Evolutionary conservation across 2,329 filamentous ascomycete species (phyloP), one percentile per base, ranked within the genome.

Genomic region (Alternaria incomplexa): DNA sequence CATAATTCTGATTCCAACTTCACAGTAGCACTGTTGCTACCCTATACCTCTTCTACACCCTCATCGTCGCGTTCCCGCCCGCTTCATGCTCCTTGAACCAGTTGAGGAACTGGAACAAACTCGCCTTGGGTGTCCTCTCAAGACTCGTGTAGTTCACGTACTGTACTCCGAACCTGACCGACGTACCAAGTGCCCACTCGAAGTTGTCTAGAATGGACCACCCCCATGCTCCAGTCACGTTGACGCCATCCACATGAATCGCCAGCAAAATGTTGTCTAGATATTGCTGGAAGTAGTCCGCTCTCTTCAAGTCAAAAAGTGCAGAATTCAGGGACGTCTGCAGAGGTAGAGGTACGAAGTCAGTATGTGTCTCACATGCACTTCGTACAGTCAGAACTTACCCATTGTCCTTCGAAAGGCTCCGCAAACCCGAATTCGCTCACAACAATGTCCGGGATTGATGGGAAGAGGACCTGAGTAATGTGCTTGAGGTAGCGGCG

Each of bases 191-290:
- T 5, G 65, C 58, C 81, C 81, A 83, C 66, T 82, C 81, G 44
- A 81, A 82, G 54, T 82, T 83, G 55, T 82, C 81, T 53, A 77
- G 76, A 52, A 82, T 77, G 5, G 79, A 74, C 81, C 81, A 83
- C 0, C 76, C 78, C 70, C 78, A 81, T 1, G 81, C 81, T 3
- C 81, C 81, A 15, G 79, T 81, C 32, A 82, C 80, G 61, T 82
- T 82, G 0, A 82, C 78, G 8, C 75, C 72, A 40, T 82, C 80
- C 12, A 77, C 73, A 30, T 76, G 72, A 17, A 79, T 80, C 3
- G 74, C 65, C 10, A 79, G 63, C 47, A 83, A 58, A 17, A 82
- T 82, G 51, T 80, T 81, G 58, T 83, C 81, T 5, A 83, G 68
- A 53, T 80, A 82, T 32, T 77, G 69, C 67, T 83, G 80, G 58